phyloP scores from a whole-genome alignment of 2,329 filamentous ascomycete genomes.

The Dryadomyces quercus-mongolicae region DNA sequence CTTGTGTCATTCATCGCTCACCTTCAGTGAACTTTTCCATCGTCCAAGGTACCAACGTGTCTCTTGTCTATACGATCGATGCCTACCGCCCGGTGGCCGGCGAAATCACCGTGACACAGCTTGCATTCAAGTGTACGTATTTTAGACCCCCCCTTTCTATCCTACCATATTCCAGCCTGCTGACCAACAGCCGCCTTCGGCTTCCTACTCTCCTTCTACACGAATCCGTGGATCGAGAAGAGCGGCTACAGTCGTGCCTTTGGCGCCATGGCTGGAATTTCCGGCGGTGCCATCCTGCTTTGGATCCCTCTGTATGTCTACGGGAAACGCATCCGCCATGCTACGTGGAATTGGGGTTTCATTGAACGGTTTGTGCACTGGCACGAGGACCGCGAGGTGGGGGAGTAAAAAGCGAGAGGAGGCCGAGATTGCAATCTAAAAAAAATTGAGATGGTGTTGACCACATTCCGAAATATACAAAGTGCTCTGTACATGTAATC shows the following conservation, averaged over 20 bases:
- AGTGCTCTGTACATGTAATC: not conserved
- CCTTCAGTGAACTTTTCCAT: slow-evolving; percentile 31
- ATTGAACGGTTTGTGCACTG: slow-evolving; percentile 32
- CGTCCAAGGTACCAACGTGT: slow-evolving; percentile 10
- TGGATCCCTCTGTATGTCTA: slow-evolving; percentile 40
- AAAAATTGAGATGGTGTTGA: too few species aligned
- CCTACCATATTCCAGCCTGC: too few species aligned
- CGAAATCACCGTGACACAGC: slow-evolving; percentile 38
- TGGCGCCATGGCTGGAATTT: slow-evolving; percentile 45
- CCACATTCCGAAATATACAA: not conserved
- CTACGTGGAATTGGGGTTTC: slow-evolving; percentile 35
- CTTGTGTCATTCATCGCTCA: too few species aligned
- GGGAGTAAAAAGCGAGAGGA: slow-evolving; percentile 31
- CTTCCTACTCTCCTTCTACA: slow-evolving; percentile 48
- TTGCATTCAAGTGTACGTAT: slow-evolving; percentile 35
- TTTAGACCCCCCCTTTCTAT: not conserved
- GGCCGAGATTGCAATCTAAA: too few species aligned
- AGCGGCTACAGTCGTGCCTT: slow-evolving; percentile 38
- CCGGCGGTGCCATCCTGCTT: slow-evolving; percentile 30
- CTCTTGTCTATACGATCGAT: slow-evolving; percentile 33
- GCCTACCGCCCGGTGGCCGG: slow-evolving; percentile 44
- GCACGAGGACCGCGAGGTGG: slow-evolving; percentile 40
- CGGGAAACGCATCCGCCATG: slow-evolving; percentile 34
- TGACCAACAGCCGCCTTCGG: slow-evolving; percentile 29
- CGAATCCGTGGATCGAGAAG: slow-evolving; percentile 42